Evolutionary conservation across 495 filamentous ascomycete genomes (phyloP).

Genomic region (Aspergillus saccharolyticus): DNA sequence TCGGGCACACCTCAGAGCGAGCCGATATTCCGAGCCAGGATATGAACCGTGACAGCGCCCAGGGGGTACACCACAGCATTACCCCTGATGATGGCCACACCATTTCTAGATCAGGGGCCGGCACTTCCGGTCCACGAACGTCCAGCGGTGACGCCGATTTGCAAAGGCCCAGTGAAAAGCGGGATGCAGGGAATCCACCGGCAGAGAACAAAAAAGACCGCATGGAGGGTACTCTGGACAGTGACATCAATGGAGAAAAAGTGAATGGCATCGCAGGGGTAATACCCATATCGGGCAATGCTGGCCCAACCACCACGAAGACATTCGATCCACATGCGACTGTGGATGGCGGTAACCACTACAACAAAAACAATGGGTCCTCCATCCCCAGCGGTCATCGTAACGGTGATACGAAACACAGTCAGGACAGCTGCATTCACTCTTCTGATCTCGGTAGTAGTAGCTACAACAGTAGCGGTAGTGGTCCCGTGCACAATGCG

Average conservation of each 20-base stretch:
- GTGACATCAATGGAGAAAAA: not conserved
- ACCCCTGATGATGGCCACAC: not conserved
- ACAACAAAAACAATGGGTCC: not conserved
- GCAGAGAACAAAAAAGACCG: not conserved
- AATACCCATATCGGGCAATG: not conserved
- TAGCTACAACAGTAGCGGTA: not conserved
- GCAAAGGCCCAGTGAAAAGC: not conserved
- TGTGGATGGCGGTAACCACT: not conserved
- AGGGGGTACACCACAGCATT: not conserved
- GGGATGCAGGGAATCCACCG: not conserved
- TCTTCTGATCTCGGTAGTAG: not conserved
- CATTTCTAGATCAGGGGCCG: not conserved
- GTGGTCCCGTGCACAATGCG: not conserved
- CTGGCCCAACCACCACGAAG: not conserved
- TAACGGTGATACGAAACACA: not conserved
- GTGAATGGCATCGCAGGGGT: not conserved
- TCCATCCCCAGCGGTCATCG: not conserved
- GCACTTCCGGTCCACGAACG: no score
- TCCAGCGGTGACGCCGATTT: not conserved
- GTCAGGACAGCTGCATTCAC: not conserved
- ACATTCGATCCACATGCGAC: not conserved
- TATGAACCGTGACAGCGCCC: not conserved
- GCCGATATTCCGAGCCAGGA: not conserved
- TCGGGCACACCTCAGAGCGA: not conserved
- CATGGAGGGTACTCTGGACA: not conserved